Conservation (phyloP, 192 early-diverging fungal species). For the Tieghemiomyces parasiticus region DNA sequence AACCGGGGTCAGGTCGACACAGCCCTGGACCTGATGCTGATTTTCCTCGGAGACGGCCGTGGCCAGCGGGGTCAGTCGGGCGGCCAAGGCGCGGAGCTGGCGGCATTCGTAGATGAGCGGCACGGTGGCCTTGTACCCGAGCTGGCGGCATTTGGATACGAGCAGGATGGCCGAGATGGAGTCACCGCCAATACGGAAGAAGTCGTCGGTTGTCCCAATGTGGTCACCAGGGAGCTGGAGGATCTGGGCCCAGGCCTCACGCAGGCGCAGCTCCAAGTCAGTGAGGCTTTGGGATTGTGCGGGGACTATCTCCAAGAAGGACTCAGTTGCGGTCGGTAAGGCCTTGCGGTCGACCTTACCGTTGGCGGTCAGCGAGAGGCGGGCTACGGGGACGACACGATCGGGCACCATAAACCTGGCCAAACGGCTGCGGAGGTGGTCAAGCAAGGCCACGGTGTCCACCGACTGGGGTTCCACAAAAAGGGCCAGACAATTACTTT, state of each 20-base stretch:
- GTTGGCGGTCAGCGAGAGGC: background rate
- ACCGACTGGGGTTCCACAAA: background rate
- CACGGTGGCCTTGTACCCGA: background rate
- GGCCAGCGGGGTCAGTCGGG: background rate
- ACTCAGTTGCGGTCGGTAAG: background rate
- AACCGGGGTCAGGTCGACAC: background rate
- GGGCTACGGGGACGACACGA: background rate
- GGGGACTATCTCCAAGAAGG: background rate
- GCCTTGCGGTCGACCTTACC: background rate
- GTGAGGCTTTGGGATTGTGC: too few relatives aligned
- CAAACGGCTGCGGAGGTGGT: background rate
- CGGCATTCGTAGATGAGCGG: background rate
- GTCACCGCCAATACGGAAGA: background rate
- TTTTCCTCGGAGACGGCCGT: background rate
- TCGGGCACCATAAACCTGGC: background rate
- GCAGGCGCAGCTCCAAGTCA: background rate
- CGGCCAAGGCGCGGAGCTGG: background rate
- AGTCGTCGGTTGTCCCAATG: background rate
- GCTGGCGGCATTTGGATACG: background rate
- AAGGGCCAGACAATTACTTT: background rate
- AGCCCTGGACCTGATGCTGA: background rate
- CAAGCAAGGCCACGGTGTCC: background rate
- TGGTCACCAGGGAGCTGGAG: background rate
- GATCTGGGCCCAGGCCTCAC: background rate
- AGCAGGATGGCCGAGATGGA: background rate